Conservation (phyloP, 1,139 yeast species). For the Blastobotrys aristatus region DNA sequence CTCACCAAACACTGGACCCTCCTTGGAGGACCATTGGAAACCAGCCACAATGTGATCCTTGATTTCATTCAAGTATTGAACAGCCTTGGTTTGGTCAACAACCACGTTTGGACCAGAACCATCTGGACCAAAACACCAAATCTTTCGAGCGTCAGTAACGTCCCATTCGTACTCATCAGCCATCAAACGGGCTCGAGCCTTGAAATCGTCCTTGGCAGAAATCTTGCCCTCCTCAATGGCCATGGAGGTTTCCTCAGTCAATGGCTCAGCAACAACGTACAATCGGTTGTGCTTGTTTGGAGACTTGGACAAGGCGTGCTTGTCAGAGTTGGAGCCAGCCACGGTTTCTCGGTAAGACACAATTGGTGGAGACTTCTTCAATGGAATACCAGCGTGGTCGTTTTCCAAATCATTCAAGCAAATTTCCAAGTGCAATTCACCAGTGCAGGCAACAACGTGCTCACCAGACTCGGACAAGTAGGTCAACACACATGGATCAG, state of each 20-base stretch:
- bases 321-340: conserved; percentile 85
- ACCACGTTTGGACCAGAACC: conserved; percentile 98
- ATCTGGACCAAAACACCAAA: conserved; percentile 99
- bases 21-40: conserved; percentile 99
- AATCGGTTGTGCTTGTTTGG: conserved; percentile 99
- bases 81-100: conserved; percentile 99
- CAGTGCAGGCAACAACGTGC: conserved; percentile 99
- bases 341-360: conserved; percentile 99
- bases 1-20: conserved; percentile 99
- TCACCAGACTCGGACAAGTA: conserved; percentile 93
- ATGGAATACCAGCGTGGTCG: conserved; percentile 99
- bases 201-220: conserved; percentile 96
- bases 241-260: conserved; percentile 84
- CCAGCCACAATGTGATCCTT: conserved; percentile 99
- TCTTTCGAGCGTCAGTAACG: conserved; percentile 99
- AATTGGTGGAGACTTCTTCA: conserved; percentile 95
- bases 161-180: conserved; percentile 99
- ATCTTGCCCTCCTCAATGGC: conserved; percentile 93
- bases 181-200: conserved; percentile 97
- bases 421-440: conserved; percentile 99
- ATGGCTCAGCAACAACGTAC: conserved; percentile 95
- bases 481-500: conserved; percentile 97
- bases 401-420: conserved; percentile 94
- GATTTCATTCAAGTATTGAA: conserved; percentile 97
- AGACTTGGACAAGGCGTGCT: conserved; percentile 96